Evolutionary conservation across 805 yeast genomes (phyloP).

Genomic region (Candida schatavii): DNA sequence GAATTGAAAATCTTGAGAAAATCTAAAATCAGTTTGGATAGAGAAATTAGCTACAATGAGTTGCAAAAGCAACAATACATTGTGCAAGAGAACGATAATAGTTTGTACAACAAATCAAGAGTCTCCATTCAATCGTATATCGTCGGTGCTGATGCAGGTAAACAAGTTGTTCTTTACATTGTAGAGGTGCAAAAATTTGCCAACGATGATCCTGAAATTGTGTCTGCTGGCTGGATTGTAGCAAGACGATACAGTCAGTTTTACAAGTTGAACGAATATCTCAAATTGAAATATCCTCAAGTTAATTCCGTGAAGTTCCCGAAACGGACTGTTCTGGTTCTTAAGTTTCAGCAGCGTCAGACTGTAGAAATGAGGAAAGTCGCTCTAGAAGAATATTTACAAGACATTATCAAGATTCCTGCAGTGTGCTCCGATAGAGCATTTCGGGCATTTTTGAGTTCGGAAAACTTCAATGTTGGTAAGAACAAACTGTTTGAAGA

Average conservation of each 20-base stretch:
- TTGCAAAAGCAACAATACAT: slow-evolving; percentile 75
- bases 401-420: slow-evolving; percentile 54
- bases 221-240: slow-evolving; percentile 82
- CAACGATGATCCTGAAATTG: slow-evolving; percentile 38
- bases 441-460: slow-evolving; percentile 74
- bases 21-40: slow-evolving; percentile 61
- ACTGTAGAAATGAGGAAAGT: slow-evolving; percentile 62
- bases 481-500: slow-evolving; percentile 25
- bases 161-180: slow-evolving; percentile 66
- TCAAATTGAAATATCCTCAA: slow-evolving; percentile 50
- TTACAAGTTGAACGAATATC: slow-evolving; percentile 62
- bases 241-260: slow-evolving; percentile 88
- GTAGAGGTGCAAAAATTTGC: slow-evolving; percentile 65
- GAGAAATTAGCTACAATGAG: slow-evolving; percentile 74
- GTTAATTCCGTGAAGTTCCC: slow-evolving; percentile 52
- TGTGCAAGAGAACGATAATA: slow-evolving; percentile 79
- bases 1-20: slow-evolving; percentile 67
- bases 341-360: slow-evolving; percentile 65
- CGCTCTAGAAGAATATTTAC: slow-evolving; percentile 62
- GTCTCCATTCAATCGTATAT: slow-evolving; percentile 54
- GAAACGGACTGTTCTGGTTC: slow-evolving; percentile 56
- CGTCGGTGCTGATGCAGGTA: slow-evolving; percentile 53
- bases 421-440: slow-evolving; percentile 71
- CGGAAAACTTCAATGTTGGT: slow-evolving; percentile 51
- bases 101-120: slow-evolving; percentile 64